Evolutionary conservation across 192 early-diverging fungal species (phyloP).

Genomic region (Cetraspora pellucida): DNA sequence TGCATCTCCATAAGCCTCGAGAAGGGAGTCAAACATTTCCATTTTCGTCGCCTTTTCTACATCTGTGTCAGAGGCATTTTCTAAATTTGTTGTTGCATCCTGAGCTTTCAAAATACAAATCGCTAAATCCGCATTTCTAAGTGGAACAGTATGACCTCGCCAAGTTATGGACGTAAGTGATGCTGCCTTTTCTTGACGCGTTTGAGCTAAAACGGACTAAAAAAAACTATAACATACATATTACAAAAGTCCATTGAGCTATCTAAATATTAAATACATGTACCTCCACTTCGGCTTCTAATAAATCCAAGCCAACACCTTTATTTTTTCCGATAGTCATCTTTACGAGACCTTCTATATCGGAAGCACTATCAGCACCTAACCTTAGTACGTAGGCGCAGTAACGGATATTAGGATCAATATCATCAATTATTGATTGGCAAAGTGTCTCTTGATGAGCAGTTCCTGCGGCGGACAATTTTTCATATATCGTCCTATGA

Average conservation of each 20-base stretch:
- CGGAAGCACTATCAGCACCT: slow-evolving; percentile 39
- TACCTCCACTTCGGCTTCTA: slow-evolving; percentile 54
- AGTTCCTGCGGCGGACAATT: slow-evolving; percentile 56
- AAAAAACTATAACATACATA: neutral
- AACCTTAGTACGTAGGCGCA: slow-evolving; percentile 72
- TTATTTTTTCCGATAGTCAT: slow-evolving; percentile 49
- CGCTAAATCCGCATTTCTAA: slow-evolving; percentile 49
- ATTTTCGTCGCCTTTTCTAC: slow-evolving; percentile 36
- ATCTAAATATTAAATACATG: neutral
- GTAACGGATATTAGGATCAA: slow-evolving; percentile 81
- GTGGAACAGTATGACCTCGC: slow-evolving; percentile 47
- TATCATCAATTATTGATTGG: slow-evolving; percentile 68
- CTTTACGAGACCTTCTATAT: slow-evolving; percentile 52
- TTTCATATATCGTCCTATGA: slow-evolving; percentile 68
- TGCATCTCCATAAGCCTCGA: slow-evolving; percentile 62
- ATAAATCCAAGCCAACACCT: slow-evolving; percentile 48
- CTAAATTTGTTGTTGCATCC: slow-evolving; percentile 42
- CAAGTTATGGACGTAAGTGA: slow-evolving; percentile 50
- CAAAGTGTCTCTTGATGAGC: slow-evolving; percentile 64
- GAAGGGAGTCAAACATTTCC: slow-evolving; percentile 55
- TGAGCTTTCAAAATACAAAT: slow-evolving; percentile 51
- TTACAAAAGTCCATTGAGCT: neutral
- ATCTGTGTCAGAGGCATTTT: slow-evolving; percentile 23
- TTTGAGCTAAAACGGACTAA: slow-evolving; percentile 46
- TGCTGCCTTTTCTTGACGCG: slow-evolving; percentile 44